These are phyloP conservation scores for Claviceps paspali DNA, from an alignment of 2,329 filamentous ascomycete genomes.

Conservation along the genomic window DNA sequence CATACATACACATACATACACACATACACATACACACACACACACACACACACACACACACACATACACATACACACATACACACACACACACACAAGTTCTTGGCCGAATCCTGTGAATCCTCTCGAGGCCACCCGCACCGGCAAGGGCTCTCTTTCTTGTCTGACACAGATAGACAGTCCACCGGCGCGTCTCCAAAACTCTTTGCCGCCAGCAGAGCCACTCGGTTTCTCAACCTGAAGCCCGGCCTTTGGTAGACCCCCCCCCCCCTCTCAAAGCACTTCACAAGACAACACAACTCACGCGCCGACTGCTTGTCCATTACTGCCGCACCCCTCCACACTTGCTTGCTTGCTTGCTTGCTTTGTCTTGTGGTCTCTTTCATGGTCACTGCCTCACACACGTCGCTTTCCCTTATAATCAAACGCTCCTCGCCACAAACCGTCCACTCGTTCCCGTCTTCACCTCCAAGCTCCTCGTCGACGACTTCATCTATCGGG, in stretches of 20 bases:
- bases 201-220: conserved; percentile 10
- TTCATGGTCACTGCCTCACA: conserved; percentile 6
- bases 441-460: neutral
- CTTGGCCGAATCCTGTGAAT: neutral
- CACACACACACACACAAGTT: neutral
- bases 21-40: too few species aligned
- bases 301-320: conserved; percentile 1
- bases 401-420: conserved; percentile 6
- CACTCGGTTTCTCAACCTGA: conserved; percentile 4
- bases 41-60: too few species aligned
- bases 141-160: conserved; percentile 4
- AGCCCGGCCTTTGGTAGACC: neutral
- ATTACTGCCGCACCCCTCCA: conserved; percentile 2
- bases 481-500: conserved; percentile 1
- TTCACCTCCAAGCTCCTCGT: neutral
- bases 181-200: conserved; percentile 12
- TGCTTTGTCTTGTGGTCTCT: conserved; percentile 1
- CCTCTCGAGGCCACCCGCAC: neutral
- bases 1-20: too few species aligned
- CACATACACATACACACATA: too few species aligned
- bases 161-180: conserved; percentile 9
- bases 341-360: neutral
- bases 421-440: conserved; percentile 5
- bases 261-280: too few species aligned
- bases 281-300: conserved; percentile 7